These are phyloP conservation scores for Acanthochlamys bracteata DNA, from an alignment of 106 monocot species.

Conservation along the genomic window DNA sequence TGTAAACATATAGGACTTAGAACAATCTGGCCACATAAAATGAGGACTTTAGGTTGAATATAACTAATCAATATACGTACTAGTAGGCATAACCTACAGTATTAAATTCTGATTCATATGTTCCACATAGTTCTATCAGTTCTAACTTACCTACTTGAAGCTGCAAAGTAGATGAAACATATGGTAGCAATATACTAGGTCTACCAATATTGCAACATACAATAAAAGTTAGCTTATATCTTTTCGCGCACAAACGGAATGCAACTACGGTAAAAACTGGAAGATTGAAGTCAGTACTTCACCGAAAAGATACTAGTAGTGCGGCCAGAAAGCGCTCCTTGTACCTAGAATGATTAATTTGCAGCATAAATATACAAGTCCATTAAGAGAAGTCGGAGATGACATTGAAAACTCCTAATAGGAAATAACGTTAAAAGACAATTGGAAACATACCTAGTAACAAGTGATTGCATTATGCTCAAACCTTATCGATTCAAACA, in stretches of 20 bases:
- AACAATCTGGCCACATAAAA: too few relatives aligned
- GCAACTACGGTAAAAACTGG: constrained; percentile 96
- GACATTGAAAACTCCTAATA: too few relatives aligned
- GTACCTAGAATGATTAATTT: constrained; percentile 35
- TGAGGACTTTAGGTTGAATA: background rate
- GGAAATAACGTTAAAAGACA: too few relatives aligned
- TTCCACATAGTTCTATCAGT: constrained; percentile 80
- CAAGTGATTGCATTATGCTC: too few relatives aligned
- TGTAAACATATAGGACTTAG: constrained; percentile 14
- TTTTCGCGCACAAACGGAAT: constrained; percentile 91
- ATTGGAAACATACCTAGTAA: too few relatives aligned
- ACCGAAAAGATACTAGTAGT: constrained; percentile 69
- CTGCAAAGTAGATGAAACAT: constrained; percentile 41
- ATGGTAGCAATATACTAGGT: too few relatives aligned
- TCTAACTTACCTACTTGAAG: constrained; percentile 80
- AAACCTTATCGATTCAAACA: too few relatives aligned
- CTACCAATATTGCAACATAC: background rate
- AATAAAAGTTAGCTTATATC: constrained; percentile 70
- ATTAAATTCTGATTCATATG: constrained; percentile 73
- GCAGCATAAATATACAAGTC: too few relatives aligned
- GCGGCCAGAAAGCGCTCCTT: constrained; percentile 64
- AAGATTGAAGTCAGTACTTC: constrained; percentile 67
- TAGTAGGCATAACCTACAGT: constrained; percentile 27
- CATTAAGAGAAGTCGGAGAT: too few relatives aligned
- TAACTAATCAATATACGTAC: background rate